Percentiles rank a stretch among this genome's conserved stretches.
These are phyloP conservation scores for Talaromyces ruber DNA, from an alignment of 495 filamentous ascomycete genomes.

Conservation along the genomic window DNA sequence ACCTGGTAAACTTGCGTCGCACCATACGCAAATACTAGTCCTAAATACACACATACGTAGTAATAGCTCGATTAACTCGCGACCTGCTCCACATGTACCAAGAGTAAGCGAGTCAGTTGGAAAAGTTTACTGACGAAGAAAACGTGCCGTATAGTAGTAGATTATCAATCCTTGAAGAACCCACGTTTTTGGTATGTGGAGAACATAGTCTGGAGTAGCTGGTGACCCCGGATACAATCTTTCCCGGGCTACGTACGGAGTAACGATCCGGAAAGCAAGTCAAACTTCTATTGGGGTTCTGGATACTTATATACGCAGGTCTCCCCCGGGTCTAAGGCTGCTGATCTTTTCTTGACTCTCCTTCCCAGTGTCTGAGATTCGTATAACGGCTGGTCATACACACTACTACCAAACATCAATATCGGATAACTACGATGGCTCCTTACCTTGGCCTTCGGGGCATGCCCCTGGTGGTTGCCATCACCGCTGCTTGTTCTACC, in stretches of 20 bases:
- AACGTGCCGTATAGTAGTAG: not conserved
- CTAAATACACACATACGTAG: not conserved
- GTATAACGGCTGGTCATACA: not conserved
- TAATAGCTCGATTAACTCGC: not conserved
- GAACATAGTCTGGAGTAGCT: not conserved
- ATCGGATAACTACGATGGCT: not conserved
- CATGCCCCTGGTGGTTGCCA: conserved; percentile 3
- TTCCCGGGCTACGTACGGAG: not conserved
- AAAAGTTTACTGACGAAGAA: not conserved
- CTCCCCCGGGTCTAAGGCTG: not conserved
- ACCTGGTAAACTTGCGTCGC: too few relatives aligned
- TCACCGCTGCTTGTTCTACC: conserved; percentile 4
- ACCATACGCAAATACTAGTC: not conserved
- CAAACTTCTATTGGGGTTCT: not conserved
- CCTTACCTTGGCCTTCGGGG: conserved; percentile 7
- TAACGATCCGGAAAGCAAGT: not conserved
- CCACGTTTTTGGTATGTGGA: not conserved
- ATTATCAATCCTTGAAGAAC: not conserved
- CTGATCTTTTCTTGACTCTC: not conserved
- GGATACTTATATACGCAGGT: not conserved
- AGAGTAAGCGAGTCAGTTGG: not conserved
- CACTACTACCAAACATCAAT: not conserved
- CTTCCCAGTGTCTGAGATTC: not conserved
- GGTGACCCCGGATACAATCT: not conserved
- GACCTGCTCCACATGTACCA: not conserved